Evolutionary conservation across 345 rosid species (phyloP).

Genomic region (Brassica incana): DNA sequence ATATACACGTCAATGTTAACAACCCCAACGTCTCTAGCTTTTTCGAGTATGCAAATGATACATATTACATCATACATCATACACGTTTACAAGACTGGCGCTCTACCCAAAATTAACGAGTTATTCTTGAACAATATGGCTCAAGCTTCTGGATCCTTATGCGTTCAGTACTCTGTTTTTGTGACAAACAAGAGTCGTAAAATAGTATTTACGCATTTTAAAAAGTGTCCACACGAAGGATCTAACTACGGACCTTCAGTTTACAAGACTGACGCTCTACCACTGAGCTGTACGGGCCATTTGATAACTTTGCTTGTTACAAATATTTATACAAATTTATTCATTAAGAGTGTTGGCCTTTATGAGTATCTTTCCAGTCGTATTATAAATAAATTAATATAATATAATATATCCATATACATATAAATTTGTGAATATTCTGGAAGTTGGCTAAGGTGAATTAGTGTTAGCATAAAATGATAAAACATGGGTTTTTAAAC

Average conservation of each 20-base stretch:
- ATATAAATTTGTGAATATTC: not conserved
- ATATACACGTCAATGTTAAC: slow-evolving; percentile 30
- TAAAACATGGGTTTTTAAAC: no score
- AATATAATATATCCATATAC: not conserved
- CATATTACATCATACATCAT: not conserved
- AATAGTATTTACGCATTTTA: not conserved
- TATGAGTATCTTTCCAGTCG: not conserved
- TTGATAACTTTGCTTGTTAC: no score
- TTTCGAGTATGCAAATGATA: slow-evolving; percentile 23
- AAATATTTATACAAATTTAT: no score
- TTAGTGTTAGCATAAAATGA: not conserved
- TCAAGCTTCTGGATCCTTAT: not conserved
- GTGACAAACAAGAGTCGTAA: not conserved
- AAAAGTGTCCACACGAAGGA: slow-evolving; percentile 65
- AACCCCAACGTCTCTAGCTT: slow-evolving; percentile 21
- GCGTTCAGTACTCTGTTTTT: not conserved
- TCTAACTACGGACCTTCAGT: slow-evolving; percentile 87
- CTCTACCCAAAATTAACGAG: slow-evolving; percentile 66
- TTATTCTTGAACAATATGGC: not conserved
- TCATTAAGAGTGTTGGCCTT: not conserved
- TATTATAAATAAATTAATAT: no score
- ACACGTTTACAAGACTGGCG: slow-evolving; percentile 85
- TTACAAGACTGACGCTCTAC: slow-evolving; percentile 90
- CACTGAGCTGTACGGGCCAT: slow-evolving; percentile 65
- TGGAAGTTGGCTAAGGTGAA: not conserved